These are phyloP conservation scores for Backusella tuberculispora DNA, from an alignment of 192 early-diverging fungal genomes.

Conservation along the genomic window DNA sequence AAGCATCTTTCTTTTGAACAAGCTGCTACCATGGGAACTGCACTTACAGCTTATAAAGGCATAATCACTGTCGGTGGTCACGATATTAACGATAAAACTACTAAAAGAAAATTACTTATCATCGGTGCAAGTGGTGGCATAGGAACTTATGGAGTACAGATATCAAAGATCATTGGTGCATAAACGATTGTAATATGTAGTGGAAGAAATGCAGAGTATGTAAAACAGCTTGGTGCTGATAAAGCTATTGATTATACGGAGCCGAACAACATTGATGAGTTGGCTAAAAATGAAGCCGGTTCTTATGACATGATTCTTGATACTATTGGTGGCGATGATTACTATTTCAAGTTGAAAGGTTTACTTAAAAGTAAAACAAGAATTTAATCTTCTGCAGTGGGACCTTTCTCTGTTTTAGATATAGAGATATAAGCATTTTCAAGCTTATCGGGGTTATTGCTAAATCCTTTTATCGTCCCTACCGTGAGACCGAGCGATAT, in stretches of 20 bases:
- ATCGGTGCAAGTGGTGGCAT: slow-evolving; percentile 56
- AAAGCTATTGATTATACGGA: slow-evolving; percentile 56
- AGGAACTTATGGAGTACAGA: slow-evolving; percentile 51
- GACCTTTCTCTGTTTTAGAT: neutral
- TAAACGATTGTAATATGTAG: slow-evolving; percentile 52
- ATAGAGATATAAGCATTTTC: neutral
- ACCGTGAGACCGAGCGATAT: neutral
- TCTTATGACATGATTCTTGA: slow-evolving; percentile 51
- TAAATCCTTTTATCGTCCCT: neutral
- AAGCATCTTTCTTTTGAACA: slow-evolving; percentile 20
- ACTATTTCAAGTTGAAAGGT: slow-evolving; percentile 2
- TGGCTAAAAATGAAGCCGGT: slow-evolving; percentile 17
- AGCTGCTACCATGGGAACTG: slow-evolving; percentile 26
- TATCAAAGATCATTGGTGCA: slow-evolving; percentile 52
- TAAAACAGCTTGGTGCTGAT: slow-evolving; percentile 56
- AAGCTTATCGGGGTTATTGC: neutral
- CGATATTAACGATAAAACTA: neutral
- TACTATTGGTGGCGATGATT: slow-evolving; percentile 40
- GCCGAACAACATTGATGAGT: slow-evolving; percentile 34
- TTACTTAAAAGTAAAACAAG: slow-evolving; percentile 4
- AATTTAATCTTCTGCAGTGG: slow-evolving; percentile 12
- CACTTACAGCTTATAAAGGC: slow-evolving; percentile 27
- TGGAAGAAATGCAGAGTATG: slow-evolving; percentile 44
- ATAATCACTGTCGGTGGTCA: neutral
- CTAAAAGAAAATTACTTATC: slow-evolving; percentile 38